A percentile compares a stretch with the other conserved stretches of the same genome.
Conservation (phyloP, 495 filamentous ascomycete species). For the Cercophora samala region DNA sequence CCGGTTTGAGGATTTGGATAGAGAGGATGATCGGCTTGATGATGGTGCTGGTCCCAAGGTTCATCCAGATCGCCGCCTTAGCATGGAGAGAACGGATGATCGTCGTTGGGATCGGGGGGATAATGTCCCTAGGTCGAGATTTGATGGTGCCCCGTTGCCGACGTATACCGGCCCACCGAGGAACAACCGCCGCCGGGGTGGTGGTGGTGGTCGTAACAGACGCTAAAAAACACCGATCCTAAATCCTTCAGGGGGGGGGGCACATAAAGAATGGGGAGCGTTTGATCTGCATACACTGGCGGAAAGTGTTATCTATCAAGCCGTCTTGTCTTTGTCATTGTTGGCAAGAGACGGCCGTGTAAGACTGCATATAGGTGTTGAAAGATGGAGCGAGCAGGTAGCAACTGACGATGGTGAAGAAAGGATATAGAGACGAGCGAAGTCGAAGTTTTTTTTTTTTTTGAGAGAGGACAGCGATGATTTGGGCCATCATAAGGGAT, state of each 20-base stretch:
- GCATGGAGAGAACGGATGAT: not conserved
- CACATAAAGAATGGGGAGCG: not conserved
- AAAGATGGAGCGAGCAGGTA: not conserved
- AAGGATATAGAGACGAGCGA: not conserved
- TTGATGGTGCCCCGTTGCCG: slow-evolving; percentile 32
- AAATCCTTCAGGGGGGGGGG: no score
- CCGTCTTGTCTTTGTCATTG: not conserved
- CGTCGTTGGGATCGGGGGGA: not conserved
- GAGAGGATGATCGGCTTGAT: slow-evolving; percentile 3
- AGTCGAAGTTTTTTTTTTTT: not conserved
- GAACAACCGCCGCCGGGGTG: slow-evolving; percentile 18
- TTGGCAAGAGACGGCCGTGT: not conserved
- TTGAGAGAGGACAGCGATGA: not conserved
- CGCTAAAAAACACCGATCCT: no score
- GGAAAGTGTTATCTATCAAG: not conserved
- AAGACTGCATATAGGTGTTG: not conserved
- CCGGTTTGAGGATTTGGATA: slow-evolving; percentile 5
- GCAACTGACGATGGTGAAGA: not conserved
- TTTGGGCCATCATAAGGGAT: not conserved
- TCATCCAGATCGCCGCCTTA: not conserved
- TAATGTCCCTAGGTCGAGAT: slow-evolving; percentile 29
- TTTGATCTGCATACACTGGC: not conserved
- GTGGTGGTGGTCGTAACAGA: slow-evolving; percentile 7
- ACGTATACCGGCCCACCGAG: slow-evolving; percentile 20
- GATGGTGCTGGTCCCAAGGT: not conserved